A percentile compares a stretch with the other conserved stretches of the same genome.
These are phyloP conservation scores for Tricholomella constricta DNA, from an alignment of 768 basidiomycete species.

Conservation along the genomic window DNA sequence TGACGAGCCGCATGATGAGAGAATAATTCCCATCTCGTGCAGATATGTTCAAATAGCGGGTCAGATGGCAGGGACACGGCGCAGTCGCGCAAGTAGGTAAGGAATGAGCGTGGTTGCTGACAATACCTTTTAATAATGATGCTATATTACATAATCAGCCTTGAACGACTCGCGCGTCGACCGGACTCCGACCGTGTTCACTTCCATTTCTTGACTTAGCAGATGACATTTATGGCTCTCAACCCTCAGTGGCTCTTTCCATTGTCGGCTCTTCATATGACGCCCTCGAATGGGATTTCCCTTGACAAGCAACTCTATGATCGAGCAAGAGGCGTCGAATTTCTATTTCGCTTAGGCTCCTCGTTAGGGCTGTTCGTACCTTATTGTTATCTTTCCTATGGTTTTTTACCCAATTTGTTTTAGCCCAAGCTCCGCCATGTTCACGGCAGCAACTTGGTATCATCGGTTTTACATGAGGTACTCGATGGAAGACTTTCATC, in stretches of 20 bases:
- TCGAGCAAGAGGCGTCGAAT: constrained; percentile 80
- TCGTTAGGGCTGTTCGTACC: constrained; percentile 71
- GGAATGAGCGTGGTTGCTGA: not conserved
- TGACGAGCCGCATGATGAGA: constrained; percentile 1
- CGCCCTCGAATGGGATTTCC: constrained; percentile 57
- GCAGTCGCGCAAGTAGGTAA: not conserved
- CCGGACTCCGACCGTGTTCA: not conserved
- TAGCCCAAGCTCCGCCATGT: constrained; percentile 81
- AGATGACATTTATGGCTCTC: constrained; percentile 10
- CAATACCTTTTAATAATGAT: too few species aligned
- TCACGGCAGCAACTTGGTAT: constrained; percentile 88
- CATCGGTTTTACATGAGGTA: constrained; percentile 91
- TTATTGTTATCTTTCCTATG: constrained; percentile 14
- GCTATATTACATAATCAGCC: constrained; percentile 6
- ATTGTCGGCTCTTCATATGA: constrained; percentile 53
- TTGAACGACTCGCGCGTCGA: not conserved
- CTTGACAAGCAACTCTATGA: constrained; percentile 75
- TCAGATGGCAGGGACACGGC: not conserved
- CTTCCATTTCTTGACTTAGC: not conserved
- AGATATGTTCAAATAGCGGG: not conserved
- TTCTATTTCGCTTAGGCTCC: constrained; percentile 79
- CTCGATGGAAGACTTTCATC: constrained; percentile 79
- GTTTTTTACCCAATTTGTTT: constrained; percentile 8
- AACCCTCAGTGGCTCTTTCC: constrained; percentile 74
- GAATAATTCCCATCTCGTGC: not conserved